Evolutionary conservation across 2,329 filamentous ascomycete species (phyloP).

Genomic region (Aspergillus ruber): DNA sequence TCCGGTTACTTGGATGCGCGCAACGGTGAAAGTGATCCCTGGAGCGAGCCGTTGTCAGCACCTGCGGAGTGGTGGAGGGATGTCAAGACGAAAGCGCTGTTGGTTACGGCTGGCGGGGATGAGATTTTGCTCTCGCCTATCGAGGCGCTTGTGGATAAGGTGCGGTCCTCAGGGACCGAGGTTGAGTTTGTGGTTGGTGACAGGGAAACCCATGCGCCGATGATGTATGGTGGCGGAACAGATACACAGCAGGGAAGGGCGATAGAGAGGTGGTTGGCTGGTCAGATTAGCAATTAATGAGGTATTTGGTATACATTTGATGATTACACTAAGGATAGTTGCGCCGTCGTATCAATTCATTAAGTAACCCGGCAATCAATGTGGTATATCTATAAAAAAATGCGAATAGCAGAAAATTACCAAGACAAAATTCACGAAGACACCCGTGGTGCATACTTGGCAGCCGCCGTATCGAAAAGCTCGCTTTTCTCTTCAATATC

Average conservation of each 20-base stretch:
- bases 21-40: slow-evolving; percentile 35
- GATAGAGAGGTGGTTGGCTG: slow-evolving; percentile 22
- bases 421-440: slow-evolving; percentile 19
- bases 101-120: slow-evolving; percentile 48
- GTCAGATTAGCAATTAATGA: not conserved
- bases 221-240: not conserved
- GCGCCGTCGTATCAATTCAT: slow-evolving; percentile 16
- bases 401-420: slow-evolving; percentile 9
- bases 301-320: not conserved
- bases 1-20: slow-evolving; percentile 37
- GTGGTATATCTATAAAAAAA: slow-evolving; percentile 8
- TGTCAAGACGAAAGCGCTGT: slow-evolving; percentile 41
- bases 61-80: slow-evolving; percentile 48
- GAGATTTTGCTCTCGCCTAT: slow-evolving; percentile 46
- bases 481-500: slow-evolving; percentile 79
- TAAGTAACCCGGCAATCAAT: not conserved
- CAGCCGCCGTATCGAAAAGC: slow-evolving; percentile 78
- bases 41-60: slow-evolving; percentile 47
- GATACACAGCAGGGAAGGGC: slow-evolving; percentile 16
- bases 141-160: slow-evolving; percentile 25
- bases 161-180: slow-evolving; percentile 10
- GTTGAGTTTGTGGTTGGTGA: not conserved
- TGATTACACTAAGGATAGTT: slow-evolving; percentile 2
- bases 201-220: not conserved
- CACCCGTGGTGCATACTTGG: slow-evolving; percentile 82